phyloP scores from a whole-genome alignment of 768 basidiomycete genomes.

The Pholiota molesta region DNA sequence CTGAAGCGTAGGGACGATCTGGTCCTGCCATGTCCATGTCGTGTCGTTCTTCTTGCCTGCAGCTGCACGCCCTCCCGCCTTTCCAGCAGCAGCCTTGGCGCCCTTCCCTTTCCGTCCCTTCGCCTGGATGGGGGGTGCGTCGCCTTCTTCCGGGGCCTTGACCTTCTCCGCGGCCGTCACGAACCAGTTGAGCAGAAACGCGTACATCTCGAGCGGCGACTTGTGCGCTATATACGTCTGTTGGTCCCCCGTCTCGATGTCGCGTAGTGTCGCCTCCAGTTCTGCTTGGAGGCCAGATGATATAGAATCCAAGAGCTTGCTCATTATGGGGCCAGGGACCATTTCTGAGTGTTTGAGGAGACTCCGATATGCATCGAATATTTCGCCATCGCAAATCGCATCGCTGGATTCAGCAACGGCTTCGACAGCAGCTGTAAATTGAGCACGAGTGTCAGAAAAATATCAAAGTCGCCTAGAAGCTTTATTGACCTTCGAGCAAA shows the following conservation, averaged over 20 bases:
- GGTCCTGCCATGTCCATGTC: slow-evolving; percentile 78
- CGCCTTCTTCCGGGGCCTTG: slow-evolving; percentile 52
- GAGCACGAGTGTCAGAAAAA: slow-evolving; percentile 2
- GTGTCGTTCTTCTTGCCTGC: slow-evolving; percentile 44
- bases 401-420: slow-evolving; percentile 78
- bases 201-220: slow-evolving; percentile 84
- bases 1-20: slow-evolving; percentile 69
- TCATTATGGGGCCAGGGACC: slow-evolving; percentile 69
- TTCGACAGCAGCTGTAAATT: slow-evolving; percentile 69
- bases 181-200: slow-evolving; percentile 93
- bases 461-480: background rate
- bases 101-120: slow-evolving; percentile 63
- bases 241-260: slow-evolving; percentile 71
- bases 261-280: slow-evolving; percentile 70
- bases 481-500: slow-evolving; percentile 59
- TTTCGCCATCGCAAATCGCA: slow-evolving; percentile 62
- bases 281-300: slow-evolving; percentile 74
- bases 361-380: slow-evolving; percentile 83
- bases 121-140: slow-evolving; percentile 44
- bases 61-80: slow-evolving; percentile 35
- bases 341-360: slow-evolving; percentile 75
- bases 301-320: slow-evolving; percentile 87
- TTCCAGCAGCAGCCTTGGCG: slow-evolving; percentile 48
- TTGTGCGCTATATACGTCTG: slow-evolving; percentile 66
- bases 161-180: slow-evolving; percentile 80